These are phyloP conservation scores for Microbotryum intermedium DNA, from an alignment of 1,284 basidiomycete genomes.

Conservation along the genomic window DNA sequence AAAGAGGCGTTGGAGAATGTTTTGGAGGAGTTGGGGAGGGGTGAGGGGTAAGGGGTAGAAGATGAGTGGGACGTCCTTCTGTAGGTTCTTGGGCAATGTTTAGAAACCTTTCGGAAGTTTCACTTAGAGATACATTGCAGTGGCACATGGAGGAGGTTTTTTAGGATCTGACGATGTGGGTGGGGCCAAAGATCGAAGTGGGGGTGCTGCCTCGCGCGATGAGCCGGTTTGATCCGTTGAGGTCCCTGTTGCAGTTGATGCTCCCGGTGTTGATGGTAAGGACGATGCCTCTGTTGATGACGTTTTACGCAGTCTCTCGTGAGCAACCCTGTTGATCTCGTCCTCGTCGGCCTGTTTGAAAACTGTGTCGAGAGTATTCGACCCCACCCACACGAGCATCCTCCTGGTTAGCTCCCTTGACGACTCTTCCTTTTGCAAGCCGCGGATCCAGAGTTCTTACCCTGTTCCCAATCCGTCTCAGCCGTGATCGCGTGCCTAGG, in stretches of 20 bases:
- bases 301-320: neutral
- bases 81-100: neutral
- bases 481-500: conserved; percentile 10
- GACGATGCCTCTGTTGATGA: neutral
- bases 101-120: neutral
- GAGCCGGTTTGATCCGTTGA: neutral
- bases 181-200: neutral
- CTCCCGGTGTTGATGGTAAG: neutral
- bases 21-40: conserved; percentile 43
- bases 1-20: conserved; percentile 50
- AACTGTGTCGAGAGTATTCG: neutral
- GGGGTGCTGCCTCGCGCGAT: neutral
- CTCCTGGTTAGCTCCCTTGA: too few species aligned
- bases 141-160: neutral
- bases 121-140: neutral
- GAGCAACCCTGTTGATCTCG: neutral
- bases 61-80: neutral
- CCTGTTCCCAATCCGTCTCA: conserved; percentile 28
- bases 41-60: conserved; percentile 4
- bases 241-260: neutral
- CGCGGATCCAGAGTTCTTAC: conserved; percentile 11
- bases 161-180: neutral
- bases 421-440: too few species aligned
- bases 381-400: too few species aligned
- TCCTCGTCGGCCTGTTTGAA: neutral